Conservation (phyloP, 2,329 filamentous ascomycete species). For the Fusarium penzigii region DNA sequence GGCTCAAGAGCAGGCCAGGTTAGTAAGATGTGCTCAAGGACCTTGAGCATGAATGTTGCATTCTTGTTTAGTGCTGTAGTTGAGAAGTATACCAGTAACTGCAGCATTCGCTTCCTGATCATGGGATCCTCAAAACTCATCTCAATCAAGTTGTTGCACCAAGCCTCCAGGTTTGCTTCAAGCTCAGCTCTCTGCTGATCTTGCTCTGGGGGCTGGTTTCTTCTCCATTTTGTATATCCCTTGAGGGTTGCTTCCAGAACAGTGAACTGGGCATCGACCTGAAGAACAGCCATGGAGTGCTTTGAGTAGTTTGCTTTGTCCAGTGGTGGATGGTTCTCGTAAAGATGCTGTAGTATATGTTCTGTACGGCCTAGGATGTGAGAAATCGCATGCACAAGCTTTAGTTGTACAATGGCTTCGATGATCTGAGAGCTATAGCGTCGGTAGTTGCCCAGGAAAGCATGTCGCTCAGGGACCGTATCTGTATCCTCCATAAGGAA, state of each 20-base stretch:
- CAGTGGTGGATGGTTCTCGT: constrained; percentile 68
- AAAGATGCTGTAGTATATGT: constrained; percentile 71
- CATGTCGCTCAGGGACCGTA: constrained; percentile 88
- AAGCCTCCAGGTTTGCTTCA: constrained; percentile 66
- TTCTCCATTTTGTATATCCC: constrained; percentile 80
- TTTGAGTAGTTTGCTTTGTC: constrained; percentile 66
- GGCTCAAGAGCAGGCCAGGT: constrained; percentile 75
- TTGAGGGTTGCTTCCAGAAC: constrained; percentile 87
- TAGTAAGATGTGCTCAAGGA: constrained; percentile 87
- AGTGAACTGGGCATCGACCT: constrained; percentile 85
- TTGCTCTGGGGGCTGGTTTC: constrained; percentile 33
- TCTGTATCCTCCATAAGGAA: constrained; percentile 94
- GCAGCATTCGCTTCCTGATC: constrained; percentile 78
- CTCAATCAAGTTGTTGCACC: constrained; percentile 71
- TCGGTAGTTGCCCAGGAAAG: constrained; percentile 93
- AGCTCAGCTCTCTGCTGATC: constrained; percentile 57
- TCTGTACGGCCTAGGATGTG: constrained; percentile 85
- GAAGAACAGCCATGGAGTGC: constrained; percentile 70
- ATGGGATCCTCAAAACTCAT: constrained; percentile 80
- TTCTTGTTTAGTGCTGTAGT: constrained; percentile 78
- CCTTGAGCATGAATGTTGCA: constrained; percentile 79
- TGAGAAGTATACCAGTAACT: constrained; percentile 82
- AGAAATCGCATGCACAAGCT: constrained; percentile 80
- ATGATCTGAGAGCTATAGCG: constrained; percentile 87
- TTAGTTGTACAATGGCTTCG: constrained; percentile 79